Base-by-base conservation (phyloP, 495 filamentous ascomycete species). In the Penicillium cosmopolitanum region DNA sequence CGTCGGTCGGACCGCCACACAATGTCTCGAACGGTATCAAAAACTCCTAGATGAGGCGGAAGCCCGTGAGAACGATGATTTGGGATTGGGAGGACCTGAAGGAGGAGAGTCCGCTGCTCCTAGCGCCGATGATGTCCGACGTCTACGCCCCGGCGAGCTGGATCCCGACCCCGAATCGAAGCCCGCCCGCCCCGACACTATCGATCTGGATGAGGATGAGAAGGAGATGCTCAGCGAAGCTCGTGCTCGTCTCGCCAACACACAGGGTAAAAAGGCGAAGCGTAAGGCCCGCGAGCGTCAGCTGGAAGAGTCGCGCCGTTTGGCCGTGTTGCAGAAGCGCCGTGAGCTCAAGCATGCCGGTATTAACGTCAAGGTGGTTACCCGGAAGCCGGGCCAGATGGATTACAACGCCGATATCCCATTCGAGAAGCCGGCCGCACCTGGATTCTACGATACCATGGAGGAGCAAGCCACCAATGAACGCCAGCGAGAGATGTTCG, bases 161-260 rank as follows among this genome's bases (percentile, higher is more conserved):
- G 95, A 98, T 63, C 94, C 95, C 18, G 94, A 97, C 65, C 93
- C 95, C 8, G 95, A 98, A 76, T 95, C 89, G 48, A 96, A 97
- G 70, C 95, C 96, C 33, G 95, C 95, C n/a, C 85, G 92, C 31
- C 96, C 95, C 43, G 95, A 98, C 69, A 97, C 96, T 3, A 94
- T 98, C 69, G 95, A 98, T 75, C 83, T 98, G 55, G 95, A 98
- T 68, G 95, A 98, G 77, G 95, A 98, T 68, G 96, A 98, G 73
- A 98, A 98, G 78, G 96, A 98, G 71, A 98, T 98, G 95, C 77
- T 98, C 65, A 97, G 93, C 72, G 95, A 98, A 76, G 95, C 95
- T 53, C 90, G 95, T 66, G 95, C 95, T 56, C 89, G 95, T 76
- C 79, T 98, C 56, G 95, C 96, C 38, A 98, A 98, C 66, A 97